Conservation (phyloP, 208 protist genomes). For the Leptomonas pyrrhocoris region DNA sequence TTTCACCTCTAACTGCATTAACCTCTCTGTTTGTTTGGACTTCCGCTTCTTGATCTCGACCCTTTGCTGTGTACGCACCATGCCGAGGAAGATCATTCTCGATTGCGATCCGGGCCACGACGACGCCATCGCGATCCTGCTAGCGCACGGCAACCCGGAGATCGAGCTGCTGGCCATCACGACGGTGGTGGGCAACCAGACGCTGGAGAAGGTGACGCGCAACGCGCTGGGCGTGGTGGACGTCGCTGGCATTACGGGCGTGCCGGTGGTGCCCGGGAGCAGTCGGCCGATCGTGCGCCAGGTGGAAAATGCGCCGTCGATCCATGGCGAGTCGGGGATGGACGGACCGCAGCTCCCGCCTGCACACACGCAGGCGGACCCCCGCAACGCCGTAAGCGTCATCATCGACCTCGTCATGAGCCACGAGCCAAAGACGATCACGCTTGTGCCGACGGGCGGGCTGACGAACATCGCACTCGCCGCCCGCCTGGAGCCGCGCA, state of each 20-base stretch:
- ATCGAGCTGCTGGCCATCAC: slow-evolving; percentile 81
- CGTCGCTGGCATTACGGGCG: slow-evolving; percentile 36
- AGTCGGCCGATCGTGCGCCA: slow-evolving; percentile 47
- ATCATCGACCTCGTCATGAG: slow-evolving; percentile 67
- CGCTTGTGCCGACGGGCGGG: slow-evolving; percentile 63
- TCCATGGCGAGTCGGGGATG: slow-evolving; percentile 80
- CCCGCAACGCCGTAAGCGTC: slow-evolving; percentile 52
- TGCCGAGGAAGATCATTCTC: slow-evolving; percentile 75
- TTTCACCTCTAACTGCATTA: not conserved
- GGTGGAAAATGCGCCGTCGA: slow-evolving; percentile 39
- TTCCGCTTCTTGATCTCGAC: not conserved
- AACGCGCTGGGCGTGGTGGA: slow-evolving; percentile 62
- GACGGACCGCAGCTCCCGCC: slow-evolving; percentile 39
- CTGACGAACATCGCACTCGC: slow-evolving; percentile 90
- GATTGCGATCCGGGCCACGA: slow-evolving; percentile 90
- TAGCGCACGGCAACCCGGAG: slow-evolving; percentile 58
- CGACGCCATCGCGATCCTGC: slow-evolving; percentile 81
- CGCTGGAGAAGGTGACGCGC: slow-evolving; percentile 75
- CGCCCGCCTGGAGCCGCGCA: slow-evolving; percentile 62
- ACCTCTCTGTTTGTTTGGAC: not conserved
- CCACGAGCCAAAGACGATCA: slow-evolving; percentile 57
- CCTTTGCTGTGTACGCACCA: not conserved
- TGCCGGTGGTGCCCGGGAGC: slow-evolving; percentile 54
- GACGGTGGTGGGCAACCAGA: slow-evolving; percentile 85
- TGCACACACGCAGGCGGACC: slow-evolving; percentile 28